Evolutionary conservation across 352 stramenopile species (phyloP), one percentile per base, ranked within the genome.

Genomic region (Labyrinthula sp.): DNA sequence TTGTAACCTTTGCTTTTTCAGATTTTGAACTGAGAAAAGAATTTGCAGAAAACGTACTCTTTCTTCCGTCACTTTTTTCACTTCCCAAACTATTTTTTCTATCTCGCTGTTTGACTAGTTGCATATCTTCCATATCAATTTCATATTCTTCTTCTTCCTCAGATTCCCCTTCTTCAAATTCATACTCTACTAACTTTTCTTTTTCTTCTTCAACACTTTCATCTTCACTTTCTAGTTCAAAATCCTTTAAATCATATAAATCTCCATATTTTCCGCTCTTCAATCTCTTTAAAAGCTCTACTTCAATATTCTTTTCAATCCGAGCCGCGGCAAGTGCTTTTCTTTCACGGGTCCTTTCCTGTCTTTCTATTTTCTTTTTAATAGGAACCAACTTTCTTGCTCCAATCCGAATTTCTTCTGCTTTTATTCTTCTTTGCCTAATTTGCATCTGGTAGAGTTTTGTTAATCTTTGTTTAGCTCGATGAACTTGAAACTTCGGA

Each of bases 361-460:
- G 69, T 25, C 86, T 76, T 29, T 94, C 85, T 33, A 95, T 75
- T 64, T 90, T 86, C 2, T 56, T 38, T 23, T 64, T 15, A 15
- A 64, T 49, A 20, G 30, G 15, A 22, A 62, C 43, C 4, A 48
- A 26, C 39, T 58, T 58, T 21, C 41, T 26, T 24, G 61, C 36
- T 54, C 49, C 77, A 84, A 59, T 92, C 90, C 35, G 94, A 67
- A 40, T 84, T 82, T n/a, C n/a, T n/a, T n/a, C n/a, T n/a, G n/a
- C n/a, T n/a, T n/a, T n/a, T 43, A 95, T 67, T 69, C 95, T 96
- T 3, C 89, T 72, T 87, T 96, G 95, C 40, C 86, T 72, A 60
- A 96, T 91, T 43, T 97, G 67, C 59, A 95, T 95, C 69, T 98
- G 86, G 65, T 95, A 82, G 61, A 98, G 95, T 64, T 95, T 95